Base-by-base conservation (phyloP, 495 filamentous ascomycete genomes). In the Pseudoneurospora amorphoporcata region DNA sequence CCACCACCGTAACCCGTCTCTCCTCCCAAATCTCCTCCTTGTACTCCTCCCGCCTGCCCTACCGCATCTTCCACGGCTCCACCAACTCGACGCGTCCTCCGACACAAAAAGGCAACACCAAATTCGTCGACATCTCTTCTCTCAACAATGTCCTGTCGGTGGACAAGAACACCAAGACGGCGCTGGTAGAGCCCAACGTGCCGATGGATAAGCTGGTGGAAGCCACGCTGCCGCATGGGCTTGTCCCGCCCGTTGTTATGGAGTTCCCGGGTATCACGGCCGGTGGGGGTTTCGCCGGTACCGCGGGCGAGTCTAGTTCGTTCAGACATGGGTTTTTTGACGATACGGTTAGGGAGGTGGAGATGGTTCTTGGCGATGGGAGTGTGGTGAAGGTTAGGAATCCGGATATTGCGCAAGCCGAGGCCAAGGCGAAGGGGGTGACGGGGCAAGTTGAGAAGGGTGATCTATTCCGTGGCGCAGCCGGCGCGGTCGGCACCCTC, bases 41-140 rank as follows among this genome's bases (percentile, higher is more conserved):
- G 16, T 29, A 47, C n/a, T 37, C 68, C 16, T 8, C 68, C 35
- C 58, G 73, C 14, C 6, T 9, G 0, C 85, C 87, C 17, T 95
- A 92, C 81, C 88, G 92, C 70, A 93, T 95, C 81, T 88, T 83
- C 80, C 92, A 94, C 84, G 92, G 92, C 72, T 89, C 71, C 87
- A 17, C 94, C 92, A 39, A 94, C 94, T 81, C 90, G 85, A 78
- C 94, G 91, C 19, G 89, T 91, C 1, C 85, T 83, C 6, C 77
- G 81, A 85, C 91, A 8, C 83, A 82, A 17, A 72, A 80, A 6
- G 69, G 68, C 29, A 65, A 72, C 40, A 69, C 74, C 3, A 73
- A 77, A 39, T 68, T 79, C 72, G 81, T 86, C 69, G 83, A 86
- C 79, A 86, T 84, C 75, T 77, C 79, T 74, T 65, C 69, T 2